Conservation (phyloP, 805 yeast genomes). For the Teunomyces aglyptinius region DNA sequence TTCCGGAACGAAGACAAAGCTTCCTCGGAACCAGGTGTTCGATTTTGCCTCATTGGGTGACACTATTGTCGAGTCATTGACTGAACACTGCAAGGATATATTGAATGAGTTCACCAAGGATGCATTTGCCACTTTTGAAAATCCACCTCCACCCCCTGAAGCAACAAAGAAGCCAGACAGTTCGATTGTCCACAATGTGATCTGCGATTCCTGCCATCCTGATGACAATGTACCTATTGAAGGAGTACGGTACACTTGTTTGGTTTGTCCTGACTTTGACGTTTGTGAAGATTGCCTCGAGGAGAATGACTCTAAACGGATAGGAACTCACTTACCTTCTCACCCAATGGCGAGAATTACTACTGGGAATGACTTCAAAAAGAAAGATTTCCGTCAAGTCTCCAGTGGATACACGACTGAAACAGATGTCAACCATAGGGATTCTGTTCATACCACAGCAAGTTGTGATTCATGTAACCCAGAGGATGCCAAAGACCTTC, state of each 20-base stretch:
- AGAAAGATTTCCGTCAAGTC: neutral
- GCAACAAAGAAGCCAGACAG: neutral
- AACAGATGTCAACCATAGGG: neutral
- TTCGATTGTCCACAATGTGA: conserved; percentile 22
- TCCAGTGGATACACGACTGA: neutral
- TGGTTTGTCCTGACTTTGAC: conserved; percentile 53
- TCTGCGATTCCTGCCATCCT: conserved; percentile 38
- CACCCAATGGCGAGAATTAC: conserved; percentile 33
- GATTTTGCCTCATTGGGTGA: conserved; percentile 24
- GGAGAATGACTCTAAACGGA: conserved; percentile 9
- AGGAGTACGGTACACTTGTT: conserved; percentile 52
- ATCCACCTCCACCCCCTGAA: neutral
- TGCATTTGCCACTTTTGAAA: conserved; percentile 2
- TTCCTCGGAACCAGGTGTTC: conserved; percentile 6
- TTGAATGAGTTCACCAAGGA: conserved; percentile 14
- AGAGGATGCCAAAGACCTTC: conserved; percentile 3
- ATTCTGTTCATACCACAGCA: conserved; percentile 22
- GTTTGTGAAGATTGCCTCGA: conserved; percentile 42
- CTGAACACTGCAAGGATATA: conserved; percentile 25
- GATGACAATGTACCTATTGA: conserved; percentile 28
- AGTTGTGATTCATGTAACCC: conserved; percentile 38
- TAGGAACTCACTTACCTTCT: conserved; percentile 19
- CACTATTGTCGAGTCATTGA: conserved; percentile 26
- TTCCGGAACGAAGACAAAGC: neutral
- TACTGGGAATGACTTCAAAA: neutral